Conservation (phyloP, 352 stramenopile species). For the Globisporangium paroecandrum region DNA sequence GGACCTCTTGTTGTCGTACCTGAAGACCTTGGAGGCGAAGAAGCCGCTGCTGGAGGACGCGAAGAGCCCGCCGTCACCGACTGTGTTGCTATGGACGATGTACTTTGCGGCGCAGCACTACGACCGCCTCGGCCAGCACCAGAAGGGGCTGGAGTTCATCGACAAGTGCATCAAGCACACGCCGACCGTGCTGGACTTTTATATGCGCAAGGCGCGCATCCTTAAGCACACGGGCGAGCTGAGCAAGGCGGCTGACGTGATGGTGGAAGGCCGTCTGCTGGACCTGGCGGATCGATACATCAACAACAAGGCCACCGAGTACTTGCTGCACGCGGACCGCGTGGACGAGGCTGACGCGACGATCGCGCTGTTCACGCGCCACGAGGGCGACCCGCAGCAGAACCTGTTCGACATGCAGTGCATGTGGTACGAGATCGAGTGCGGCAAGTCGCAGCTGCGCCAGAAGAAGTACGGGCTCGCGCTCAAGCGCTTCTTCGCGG, state of each 20-base stretch:
- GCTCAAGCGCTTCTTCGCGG: constrained; percentile 93
- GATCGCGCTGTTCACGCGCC: constrained; percentile 96
- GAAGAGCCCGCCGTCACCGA: constrained; percentile 30
- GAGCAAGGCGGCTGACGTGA: constrained; percentile 84
- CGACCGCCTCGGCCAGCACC: constrained; percentile 86
- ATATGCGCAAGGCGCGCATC: constrained; percentile 91
- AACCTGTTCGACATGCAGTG: constrained; percentile 99
- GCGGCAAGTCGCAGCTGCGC: constrained; percentile 53
- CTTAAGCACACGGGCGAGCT: constrained; percentile 93
- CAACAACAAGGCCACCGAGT: constrained; percentile 98
- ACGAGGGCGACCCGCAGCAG: constrained; percentile 95
- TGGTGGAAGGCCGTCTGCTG: constrained; percentile 91
- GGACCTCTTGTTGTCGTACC: constrained; percentile 77
- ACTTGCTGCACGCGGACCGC: constrained; percentile 92
- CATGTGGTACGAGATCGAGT: constrained; percentile 98
- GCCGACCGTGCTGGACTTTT: constrained; percentile 91
- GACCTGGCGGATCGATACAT: constrained; percentile 98
- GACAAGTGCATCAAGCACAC: constrained; percentile 93
- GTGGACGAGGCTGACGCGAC: constrained; percentile 91
- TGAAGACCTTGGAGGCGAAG: constrained; percentile 64
- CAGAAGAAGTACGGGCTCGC: constrained; percentile 76
- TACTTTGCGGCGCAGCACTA: constrained; percentile 93
- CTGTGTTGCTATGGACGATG: constrained; percentile 85
- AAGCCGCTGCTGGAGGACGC: constrained; percentile 43
- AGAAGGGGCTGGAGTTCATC: constrained; percentile 85